Percentiles rank a stretch among this genome's conserved stretches.
These are phyloP conservation scores for Fusarium sp. DNA, from an alignment of 2,329 filamentous ascomycete species.

Conservation along the genomic window DNA sequence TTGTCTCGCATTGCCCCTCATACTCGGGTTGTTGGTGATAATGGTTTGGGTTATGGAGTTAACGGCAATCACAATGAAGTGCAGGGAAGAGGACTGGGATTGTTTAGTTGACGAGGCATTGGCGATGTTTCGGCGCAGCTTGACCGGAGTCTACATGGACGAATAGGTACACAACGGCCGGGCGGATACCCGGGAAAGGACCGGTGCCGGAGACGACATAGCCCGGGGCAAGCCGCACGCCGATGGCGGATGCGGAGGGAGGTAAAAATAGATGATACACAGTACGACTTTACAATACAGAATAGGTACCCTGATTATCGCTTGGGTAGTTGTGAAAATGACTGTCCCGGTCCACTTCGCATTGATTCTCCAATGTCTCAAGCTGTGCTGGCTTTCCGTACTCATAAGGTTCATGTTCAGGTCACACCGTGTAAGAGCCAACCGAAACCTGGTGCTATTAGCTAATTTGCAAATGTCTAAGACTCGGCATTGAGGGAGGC, in stretches of 20 bases:
- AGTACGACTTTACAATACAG: neutral
- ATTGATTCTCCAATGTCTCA: neutral
- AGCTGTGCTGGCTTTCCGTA: neutral
- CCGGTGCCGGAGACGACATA: slow-evolving; percentile 38
- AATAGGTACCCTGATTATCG: neutral
- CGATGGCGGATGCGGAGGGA: slow-evolving; percentile 36
- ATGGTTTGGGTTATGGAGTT: slow-evolving; percentile 45
- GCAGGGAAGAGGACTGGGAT: slow-evolving; percentile 24
- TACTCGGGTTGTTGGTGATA: slow-evolving; percentile 36
- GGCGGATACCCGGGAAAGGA: slow-evolving; percentile 34
- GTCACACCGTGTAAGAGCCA: neutral
- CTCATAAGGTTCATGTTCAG: neutral
- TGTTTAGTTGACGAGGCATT: slow-evolving; percentile 27
- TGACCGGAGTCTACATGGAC: slow-evolving; percentile 27
- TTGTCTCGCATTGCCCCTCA: slow-evolving; percentile 43
- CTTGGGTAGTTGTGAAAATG: neutral
- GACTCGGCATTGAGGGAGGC: slow-evolving; percentile 3
- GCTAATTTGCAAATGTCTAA: neutral
- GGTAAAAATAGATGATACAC: slow-evolving; percentile 16
- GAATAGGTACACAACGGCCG: slow-evolving; percentile 24
- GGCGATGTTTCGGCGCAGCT: slow-evolving; percentile 25
- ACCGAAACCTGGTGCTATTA: neutral
- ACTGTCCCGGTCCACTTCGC: neutral
- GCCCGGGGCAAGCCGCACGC: slow-evolving; percentile 19
- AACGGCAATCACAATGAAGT: slow-evolving; percentile 28